Evolutionary conservation across 1,139 yeast species (phyloP).

Genomic region (Yamadazyma taylorii): DNA sequence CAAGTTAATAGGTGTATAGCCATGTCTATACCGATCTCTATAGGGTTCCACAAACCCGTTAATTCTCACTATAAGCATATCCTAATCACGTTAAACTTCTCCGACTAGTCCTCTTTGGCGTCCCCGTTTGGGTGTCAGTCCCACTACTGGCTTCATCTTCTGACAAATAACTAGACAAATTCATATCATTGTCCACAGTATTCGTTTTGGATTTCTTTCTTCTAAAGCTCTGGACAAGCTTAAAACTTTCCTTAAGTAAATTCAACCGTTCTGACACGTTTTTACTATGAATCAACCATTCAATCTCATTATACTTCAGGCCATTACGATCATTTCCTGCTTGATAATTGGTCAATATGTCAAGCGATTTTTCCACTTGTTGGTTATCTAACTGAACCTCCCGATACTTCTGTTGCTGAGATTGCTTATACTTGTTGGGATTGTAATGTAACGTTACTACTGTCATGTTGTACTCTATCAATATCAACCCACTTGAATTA

Average conservation of each 20-base stretch:
- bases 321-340: background rate
- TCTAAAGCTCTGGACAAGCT: constrained; percentile 26
- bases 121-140: constrained; percentile 12
- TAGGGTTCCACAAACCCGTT: background rate
- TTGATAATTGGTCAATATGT: constrained; percentile 7
- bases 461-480: constrained; percentile 7
- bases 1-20: too few relatives aligned
- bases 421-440: constrained; percentile 7
- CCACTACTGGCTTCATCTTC: constrained; percentile 22
- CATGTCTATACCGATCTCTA: too few relatives aligned
- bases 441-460: constrained; percentile 17
- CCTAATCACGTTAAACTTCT: constrained; percentile 1
- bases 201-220: constrained; percentile 16
- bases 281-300: constrained; percentile 28
- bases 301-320: constrained; percentile 6
- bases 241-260: constrained; percentile 32
- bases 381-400: constrained; percentile 6
- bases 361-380: constrained; percentile 8
- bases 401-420: background rate
- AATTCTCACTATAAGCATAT: too few relatives aligned
- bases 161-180: constrained; percentile 6
- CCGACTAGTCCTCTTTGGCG: constrained; percentile 10
- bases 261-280: constrained; percentile 29
- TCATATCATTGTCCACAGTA: constrained; percentile 1
- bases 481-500: too few relatives aligned